A percentile compares a stretch with the other conserved stretches of the same genome.
Conservation (phyloP, 2,329 filamentous ascomycete genomes). For the Botryosphaeria dothidea region DNA sequence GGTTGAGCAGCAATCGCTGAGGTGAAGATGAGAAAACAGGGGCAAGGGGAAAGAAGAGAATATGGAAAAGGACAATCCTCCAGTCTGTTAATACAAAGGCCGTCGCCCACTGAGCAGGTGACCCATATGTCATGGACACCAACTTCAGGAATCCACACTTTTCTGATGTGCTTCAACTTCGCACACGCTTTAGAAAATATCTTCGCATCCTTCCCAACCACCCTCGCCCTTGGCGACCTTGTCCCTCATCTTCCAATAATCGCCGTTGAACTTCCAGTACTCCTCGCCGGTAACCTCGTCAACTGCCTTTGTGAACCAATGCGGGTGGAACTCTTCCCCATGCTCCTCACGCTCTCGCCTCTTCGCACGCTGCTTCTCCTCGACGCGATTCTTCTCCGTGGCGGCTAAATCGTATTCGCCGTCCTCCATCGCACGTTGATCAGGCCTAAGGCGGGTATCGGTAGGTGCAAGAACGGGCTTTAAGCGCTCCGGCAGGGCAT, state of each 20-base stretch:
- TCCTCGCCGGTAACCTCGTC: conserved; percentile 82
- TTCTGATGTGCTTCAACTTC: neutral
- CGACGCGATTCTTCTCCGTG: conserved; percentile 88
- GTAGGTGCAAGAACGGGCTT: conserved; percentile 80
- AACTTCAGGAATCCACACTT: neutral
- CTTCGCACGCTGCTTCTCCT: conserved; percentile 83
- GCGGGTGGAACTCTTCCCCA: conserved; percentile 79
- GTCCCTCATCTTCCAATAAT: conserved; percentile 81
- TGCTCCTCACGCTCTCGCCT: conserved; percentile 70
- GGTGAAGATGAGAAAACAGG: neutral
- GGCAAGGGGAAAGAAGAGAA: neutral
- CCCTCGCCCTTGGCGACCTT: conserved; percentile 63
- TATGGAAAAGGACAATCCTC: neutral
- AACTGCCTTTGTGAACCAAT: conserved; percentile 76
- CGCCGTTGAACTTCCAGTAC: conserved; percentile 85
- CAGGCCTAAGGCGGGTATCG: conserved; percentile 87
- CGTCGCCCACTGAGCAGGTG: neutral
- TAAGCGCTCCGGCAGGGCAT: conserved; percentile 85
- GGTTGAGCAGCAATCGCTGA: neutral
- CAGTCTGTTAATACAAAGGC: conserved; percentile 6
- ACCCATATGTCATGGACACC: neutral
- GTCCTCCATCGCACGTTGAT: conserved; percentile 98
- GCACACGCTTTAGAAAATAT: conserved; percentile 61
- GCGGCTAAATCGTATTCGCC: conserved; percentile 95
- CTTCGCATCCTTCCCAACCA: conserved; percentile 72